Evolutionary conservation across 1,284 basidiomycete species (phyloP).

Genomic region (Austroboletus niveus): DNA sequence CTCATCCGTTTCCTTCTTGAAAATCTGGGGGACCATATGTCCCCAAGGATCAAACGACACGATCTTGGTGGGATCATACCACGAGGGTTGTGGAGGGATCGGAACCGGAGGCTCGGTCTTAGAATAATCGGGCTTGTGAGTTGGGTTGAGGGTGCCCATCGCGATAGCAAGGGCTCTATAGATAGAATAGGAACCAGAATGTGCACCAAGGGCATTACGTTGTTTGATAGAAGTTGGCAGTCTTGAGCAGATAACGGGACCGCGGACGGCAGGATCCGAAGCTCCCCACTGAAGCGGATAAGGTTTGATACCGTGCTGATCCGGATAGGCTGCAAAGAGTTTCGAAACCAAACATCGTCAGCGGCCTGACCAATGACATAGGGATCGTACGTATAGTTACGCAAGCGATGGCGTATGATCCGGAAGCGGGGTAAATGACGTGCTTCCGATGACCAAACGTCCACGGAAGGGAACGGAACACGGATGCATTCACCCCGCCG

Average conservation of each 20-base stretch:
- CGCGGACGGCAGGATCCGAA: constrained; percentile 61
- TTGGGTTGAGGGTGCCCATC: constrained; percentile 83
- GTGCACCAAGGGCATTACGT: constrained; percentile 93
- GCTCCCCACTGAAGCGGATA: constrained; percentile 84
- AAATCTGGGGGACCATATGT: constrained; percentile 83
- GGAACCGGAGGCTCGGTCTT: constrained; percentile 88
- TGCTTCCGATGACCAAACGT: background rate
- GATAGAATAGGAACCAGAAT: constrained; percentile 92
- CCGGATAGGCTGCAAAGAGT: constrained; percentile 57
- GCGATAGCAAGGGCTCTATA: constrained; percentile 92
- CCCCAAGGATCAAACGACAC: constrained; percentile 96
- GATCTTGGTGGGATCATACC: constrained; percentile 83
- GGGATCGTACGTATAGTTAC: constrained; percentile 8
- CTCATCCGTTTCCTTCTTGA: constrained; percentile 64
- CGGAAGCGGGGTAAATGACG: constrained; percentile 12
- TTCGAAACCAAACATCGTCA: constrained; percentile 5
- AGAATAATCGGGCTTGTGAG: constrained; percentile 84
- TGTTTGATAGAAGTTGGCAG: constrained; percentile 83
- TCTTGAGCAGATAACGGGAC: constrained; percentile 89
- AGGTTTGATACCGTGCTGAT: constrained; percentile 74
- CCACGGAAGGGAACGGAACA: constrained; percentile 2
- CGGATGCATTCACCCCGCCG: background rate
- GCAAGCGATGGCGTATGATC: constrained; percentile 11
- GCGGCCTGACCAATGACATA: background rate
- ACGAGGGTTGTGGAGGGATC: constrained; percentile 79